Conservation (phyloP, 768 basidiomycete genomes). For the Tricholoma saponaceum region DNA sequence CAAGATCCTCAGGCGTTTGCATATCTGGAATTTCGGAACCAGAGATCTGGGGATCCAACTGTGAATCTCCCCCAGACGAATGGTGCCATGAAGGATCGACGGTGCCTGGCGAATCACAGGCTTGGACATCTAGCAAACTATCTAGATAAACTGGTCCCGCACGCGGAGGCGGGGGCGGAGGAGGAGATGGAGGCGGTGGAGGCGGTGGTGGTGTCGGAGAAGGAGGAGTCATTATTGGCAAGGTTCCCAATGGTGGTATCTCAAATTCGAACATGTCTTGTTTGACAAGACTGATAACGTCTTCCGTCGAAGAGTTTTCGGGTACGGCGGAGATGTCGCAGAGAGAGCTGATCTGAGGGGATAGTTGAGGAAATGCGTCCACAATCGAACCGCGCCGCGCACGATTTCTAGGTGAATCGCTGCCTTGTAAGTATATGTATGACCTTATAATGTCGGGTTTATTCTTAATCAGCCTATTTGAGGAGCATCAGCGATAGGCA, state of each 20-base stretch:
- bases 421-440: background rate
- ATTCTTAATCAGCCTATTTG: background rate
- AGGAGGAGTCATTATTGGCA: no score
- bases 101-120: background rate
- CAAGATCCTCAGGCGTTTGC: background rate
- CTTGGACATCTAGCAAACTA: background rate
- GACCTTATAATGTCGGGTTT: background rate
- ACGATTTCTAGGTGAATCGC: background rate
- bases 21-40: background rate
- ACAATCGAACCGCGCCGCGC: background rate
- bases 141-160: background rate
- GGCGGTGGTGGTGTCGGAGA: no score
- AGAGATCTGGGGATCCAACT: background rate
- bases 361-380: background rate
- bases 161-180: background rate
- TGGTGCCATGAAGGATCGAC: background rate
- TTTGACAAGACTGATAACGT: background rate
- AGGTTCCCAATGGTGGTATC: background rate
- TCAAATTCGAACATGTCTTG: background rate
- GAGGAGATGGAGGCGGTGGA: no score
- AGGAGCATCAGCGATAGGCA: background rate
- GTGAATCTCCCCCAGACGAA: background rate
- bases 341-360: background rate
- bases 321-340: background rate
- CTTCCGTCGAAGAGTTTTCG: background rate